Evolutionary conservation across 2,329 filamentous ascomycete species (phyloP).

Genomic region (Pseudocercospora eumusae): DNA sequence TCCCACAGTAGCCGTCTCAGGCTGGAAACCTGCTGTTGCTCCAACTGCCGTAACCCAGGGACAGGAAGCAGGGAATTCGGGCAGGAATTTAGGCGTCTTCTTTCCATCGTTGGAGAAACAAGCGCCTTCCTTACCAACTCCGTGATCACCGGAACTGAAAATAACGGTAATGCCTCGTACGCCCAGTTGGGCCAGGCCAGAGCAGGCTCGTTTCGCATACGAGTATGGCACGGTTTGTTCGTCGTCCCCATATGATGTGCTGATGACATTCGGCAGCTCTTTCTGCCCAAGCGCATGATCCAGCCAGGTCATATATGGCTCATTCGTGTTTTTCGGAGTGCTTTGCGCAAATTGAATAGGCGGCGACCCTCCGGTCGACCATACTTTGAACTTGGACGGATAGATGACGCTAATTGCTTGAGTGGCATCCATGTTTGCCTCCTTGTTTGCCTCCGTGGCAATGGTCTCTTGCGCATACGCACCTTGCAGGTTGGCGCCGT

Average conservation of each 20-base stretch:
- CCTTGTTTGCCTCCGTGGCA: conserved; percentile 39
- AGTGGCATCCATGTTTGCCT: conserved; percentile 67
- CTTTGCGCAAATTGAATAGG: conserved; percentile 54
- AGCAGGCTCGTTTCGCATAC: conserved; percentile 63
- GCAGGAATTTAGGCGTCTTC: conserved; percentile 45
- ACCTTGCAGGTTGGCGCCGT: conserved; percentile 53
- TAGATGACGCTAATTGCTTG: conserved; percentile 59
- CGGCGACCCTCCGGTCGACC: conserved; percentile 60
- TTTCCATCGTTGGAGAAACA: conserved; percentile 52
- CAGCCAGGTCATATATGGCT: conserved; percentile 67
- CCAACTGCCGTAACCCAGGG: conserved; percentile 54
- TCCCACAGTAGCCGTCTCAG: conserved; percentile 55
- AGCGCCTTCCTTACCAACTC: conserved; percentile 39
- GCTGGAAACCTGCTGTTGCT: conserved; percentile 45
- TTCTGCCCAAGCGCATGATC: conserved; percentile 58
- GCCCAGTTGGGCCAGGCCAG: conserved; percentile 64
- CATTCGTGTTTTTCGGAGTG: conserved; percentile 59
- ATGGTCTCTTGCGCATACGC: conserved; percentile 41
- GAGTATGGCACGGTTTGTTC: conserved; percentile 64
- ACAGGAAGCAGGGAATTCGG: conserved; percentile 47
- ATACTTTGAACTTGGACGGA: conserved; percentile 58
- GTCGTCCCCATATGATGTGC: conserved; percentile 66
- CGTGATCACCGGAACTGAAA: conserved; percentile 65
- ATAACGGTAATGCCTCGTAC: conserved; percentile 67
- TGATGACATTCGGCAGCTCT: conserved; percentile 63